Evolutionary conservation across 805 yeast species (phyloP), one percentile per base, ranked within the genome.

Genomic region (Yarrowia yakushimensis): DNA sequence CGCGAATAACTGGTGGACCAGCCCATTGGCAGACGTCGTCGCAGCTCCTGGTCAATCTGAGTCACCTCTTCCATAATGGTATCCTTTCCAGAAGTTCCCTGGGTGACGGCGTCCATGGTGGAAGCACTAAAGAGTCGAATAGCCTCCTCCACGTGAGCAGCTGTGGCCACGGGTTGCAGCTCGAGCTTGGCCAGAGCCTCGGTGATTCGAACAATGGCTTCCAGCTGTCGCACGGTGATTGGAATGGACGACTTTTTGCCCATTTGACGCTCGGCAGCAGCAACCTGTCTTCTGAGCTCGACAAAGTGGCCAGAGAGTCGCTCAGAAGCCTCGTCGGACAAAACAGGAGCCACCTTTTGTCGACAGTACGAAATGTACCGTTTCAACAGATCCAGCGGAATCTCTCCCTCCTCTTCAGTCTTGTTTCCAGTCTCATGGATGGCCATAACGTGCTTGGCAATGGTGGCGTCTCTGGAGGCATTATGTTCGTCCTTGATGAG

Each of bases 401-500:
- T 88, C 72, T 92, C 98, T 54, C 92, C 91, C 33, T 77, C 85
- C 27, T 71, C 80, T 63, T 74, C 77, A 65, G 80, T 79, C 65
- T 78, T 79, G 4, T 78, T 76, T 64, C 85, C 86, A 57, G 94
- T 96, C 54, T 96, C 89, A 75, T 94, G 99, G 46, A 96, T 87
- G 69, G 89, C 87, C 87, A 94, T 85, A 63, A 94, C 99, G 75
- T 94, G 99, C 66, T 85, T 85, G 3, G 99, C 99, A 69, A 94
- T 91, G 1, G 90, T 83, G 48, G 85, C 82, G 78, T 94, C 99
- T 70, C 96, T 81, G 41, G 78, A 81, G 67, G 86, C 89, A 71
- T 91, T 86, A 74, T 94, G 98, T 62, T 88, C 97, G 76, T 94
- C 99, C 71, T 91, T 93, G 60, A 94, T 96, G 69, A 94, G 90